phyloP scores from a whole-genome alignment of 2,329 filamentous ascomycete genomes.

The Botrytis elliptica region DNA sequence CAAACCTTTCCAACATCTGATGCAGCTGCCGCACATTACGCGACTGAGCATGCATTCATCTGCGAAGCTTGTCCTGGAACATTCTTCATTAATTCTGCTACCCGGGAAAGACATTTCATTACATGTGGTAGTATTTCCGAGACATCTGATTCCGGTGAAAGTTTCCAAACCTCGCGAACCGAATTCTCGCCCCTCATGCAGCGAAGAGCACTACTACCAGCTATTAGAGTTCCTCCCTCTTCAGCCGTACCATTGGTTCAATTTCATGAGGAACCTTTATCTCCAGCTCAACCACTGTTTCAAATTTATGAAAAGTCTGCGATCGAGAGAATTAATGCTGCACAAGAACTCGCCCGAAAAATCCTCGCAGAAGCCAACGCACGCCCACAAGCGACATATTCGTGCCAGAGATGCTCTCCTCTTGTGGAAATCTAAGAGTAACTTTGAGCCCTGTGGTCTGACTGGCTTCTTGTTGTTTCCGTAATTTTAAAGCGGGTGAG shows the following conservation, averaged over 20 bases:
- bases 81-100: not conserved
- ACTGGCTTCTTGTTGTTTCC: not conserved
- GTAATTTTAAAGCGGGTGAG: not conserved
- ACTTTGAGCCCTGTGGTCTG: not conserved
- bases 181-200: not conserved
- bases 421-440: not conserved
- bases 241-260: not conserved
- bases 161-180: not conserved
- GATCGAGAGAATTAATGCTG: not conserved
- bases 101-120: not conserved
- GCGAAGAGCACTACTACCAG: not conserved
- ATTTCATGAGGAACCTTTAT: not conserved
- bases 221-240: not conserved
- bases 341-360: not conserved
- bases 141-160: not conserved
- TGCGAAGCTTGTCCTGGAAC: slow-evolving; percentile 5
- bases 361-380: not conserved
- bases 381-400: not conserved
- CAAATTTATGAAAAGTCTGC: not conserved
- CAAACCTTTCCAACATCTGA: not conserved
- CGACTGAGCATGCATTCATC: not conserved
- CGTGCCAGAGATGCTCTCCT: not conserved
- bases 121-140: not conserved
- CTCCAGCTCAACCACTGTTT: not conserved
- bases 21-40: not conserved